Conservation (phyloP, 2,329 filamentous ascomycete species). For the Cytospora paraplurivora region DNA sequence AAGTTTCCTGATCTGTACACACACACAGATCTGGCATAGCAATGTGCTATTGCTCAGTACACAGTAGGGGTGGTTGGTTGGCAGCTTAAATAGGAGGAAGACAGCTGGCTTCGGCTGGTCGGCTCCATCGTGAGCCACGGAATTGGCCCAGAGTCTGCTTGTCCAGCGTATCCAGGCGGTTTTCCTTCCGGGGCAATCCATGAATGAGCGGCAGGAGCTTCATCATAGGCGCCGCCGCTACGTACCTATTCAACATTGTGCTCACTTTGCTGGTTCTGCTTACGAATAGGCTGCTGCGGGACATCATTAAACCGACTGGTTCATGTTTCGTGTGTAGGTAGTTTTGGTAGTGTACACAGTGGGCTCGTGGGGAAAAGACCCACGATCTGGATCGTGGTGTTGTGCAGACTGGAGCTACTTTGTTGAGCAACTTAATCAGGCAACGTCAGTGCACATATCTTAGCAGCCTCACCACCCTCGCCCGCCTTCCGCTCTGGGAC, state of each 20-base stretch:
- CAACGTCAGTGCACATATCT: too few species aligned
- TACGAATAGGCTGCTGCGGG: neutral
- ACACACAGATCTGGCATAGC: slow-evolving; percentile 10
- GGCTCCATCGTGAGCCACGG: neutral
- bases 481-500: neutral
- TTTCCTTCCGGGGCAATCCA: neutral
- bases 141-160: neutral
- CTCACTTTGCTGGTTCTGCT: neutral
- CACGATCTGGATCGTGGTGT: neutral
- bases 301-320: neutral
- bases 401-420: neutral
- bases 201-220: neutral
- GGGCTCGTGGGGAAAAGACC: neutral
- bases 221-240: neutral
- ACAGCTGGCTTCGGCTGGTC: neutral
- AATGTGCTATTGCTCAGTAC: slow-evolving; percentile 8
- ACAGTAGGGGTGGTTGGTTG: neutral
- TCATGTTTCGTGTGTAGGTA: neutral
- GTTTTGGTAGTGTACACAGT: neutral
- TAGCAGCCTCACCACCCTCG: neutral
- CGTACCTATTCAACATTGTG: neutral
- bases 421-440: neutral
- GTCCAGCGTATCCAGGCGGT: neutral
- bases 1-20: slow-evolving; percentile 13
- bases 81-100: too few species aligned